phyloP scores from a whole-genome alignment of 345 rosid genomes.

The Gynandropsis gynandra region DNA sequence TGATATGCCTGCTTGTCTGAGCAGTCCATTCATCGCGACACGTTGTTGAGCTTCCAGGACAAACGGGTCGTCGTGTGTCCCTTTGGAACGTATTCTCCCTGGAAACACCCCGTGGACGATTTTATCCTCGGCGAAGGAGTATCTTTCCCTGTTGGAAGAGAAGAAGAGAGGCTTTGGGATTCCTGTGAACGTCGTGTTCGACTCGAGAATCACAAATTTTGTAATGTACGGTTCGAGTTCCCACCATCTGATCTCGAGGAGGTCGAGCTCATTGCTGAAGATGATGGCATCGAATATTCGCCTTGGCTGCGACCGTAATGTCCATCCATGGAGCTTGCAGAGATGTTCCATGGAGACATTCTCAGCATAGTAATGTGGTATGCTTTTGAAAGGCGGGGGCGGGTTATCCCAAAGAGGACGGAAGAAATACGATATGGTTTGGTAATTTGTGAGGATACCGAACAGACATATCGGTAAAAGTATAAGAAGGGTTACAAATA shows the following conservation, averaged over 20 bases:
- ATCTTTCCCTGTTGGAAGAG: constrained; percentile 40
- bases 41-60: constrained; percentile 57
- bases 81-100: constrained; percentile 34
- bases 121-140: constrained; percentile 54
- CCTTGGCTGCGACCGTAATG: constrained; percentile 50
- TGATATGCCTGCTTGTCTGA: constrained; percentile 50
- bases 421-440: constrained; percentile 50
- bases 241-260: constrained; percentile 74
- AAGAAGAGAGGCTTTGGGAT: constrained; percentile 68
- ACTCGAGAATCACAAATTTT: constrained; percentile 71
- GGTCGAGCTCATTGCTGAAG: constrained; percentile 84
- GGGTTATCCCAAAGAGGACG: constrained; percentile 93
- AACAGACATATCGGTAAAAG: constrained; percentile 44
- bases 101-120: constrained; percentile 55
- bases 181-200: constrained; percentile 90
- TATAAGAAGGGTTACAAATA: constrained; percentile 34
- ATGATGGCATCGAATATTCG: constrained; percentile 66
- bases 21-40: constrained; percentile 53
- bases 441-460: constrained; percentile 35
- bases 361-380: constrained; percentile 91
- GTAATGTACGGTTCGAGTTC: constrained; percentile 64
- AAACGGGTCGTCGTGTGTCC: constrained; percentile 53
- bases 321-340: constrained; percentile 84
- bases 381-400: constrained; percentile 52
- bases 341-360: constrained; percentile 79